phyloP scores from a whole-genome alignment of 2,329 filamentous ascomycete genomes.

The Coccinonectria pachysandricola region DNA sequence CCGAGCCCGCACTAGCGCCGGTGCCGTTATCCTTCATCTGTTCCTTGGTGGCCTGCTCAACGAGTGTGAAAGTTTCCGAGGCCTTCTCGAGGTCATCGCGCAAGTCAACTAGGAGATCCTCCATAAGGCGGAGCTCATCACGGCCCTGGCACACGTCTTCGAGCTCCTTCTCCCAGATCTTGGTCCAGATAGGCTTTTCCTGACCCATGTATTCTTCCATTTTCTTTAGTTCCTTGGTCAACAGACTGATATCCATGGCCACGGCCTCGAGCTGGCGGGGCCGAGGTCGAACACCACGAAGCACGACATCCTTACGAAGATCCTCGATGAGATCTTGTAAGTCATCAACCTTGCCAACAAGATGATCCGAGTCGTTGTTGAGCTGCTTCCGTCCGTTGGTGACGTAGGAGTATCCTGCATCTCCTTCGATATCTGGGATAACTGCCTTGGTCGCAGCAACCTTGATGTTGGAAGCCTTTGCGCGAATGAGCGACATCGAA shows the following conservation, averaged over 20 bases:
- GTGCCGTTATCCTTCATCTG: slow-evolving; percentile 70
- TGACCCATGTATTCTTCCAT: slow-evolving; percentile 85
- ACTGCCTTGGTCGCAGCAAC: slow-evolving; percentile 58
- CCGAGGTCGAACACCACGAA: slow-evolving; percentile 80
- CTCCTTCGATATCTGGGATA: slow-evolving; percentile 62
- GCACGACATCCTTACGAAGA: slow-evolving; percentile 91
- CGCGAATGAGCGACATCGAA: slow-evolving; percentile 75
- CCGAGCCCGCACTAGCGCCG: slow-evolving; percentile 37
- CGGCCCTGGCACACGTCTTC: slow-evolving; percentile 93
- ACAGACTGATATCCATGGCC: slow-evolving; percentile 72
- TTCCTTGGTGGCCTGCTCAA: slow-evolving; percentile 97
- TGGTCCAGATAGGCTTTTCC: slow-evolving; percentile 96
- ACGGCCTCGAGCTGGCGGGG: slow-evolving; percentile 84
- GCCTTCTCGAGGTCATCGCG: slow-evolving; percentile 94
- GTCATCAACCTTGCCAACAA: slow-evolving; percentile 89
- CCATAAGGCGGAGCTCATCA: slow-evolving; percentile 90
- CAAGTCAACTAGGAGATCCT: slow-evolving; percentile 85
- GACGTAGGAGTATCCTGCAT: slow-evolving; percentile 78
- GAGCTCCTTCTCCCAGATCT: slow-evolving; percentile 98
- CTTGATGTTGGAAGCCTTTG: slow-evolving; percentile 76
- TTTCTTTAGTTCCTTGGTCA: slow-evolving; percentile 81
- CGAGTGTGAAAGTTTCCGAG: slow-evolving; percentile 81
- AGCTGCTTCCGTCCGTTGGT: slow-evolving; percentile 79
- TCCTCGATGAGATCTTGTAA: slow-evolving; percentile 97
- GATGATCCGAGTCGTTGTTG: slow-evolving; percentile 75